Evolutionary conservation across 2,329 filamentous ascomycete species (phyloP).

Genomic region (Raffaelea albimanens): DNA sequence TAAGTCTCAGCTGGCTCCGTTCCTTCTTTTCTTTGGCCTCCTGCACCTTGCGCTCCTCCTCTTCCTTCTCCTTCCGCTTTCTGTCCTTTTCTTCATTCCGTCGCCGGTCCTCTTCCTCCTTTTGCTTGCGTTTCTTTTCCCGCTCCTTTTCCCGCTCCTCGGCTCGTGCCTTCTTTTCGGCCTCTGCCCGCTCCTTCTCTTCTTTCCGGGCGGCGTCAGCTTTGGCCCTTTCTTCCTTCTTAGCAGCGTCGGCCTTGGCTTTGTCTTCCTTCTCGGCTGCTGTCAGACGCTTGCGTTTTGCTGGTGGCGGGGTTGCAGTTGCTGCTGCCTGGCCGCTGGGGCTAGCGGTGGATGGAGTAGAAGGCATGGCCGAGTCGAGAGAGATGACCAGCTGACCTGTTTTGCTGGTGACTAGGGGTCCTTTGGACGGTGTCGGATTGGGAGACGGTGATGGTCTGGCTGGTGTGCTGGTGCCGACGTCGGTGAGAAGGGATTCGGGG

Average conservation of each 20-base stretch:
- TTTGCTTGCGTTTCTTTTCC: slow-evolving; percentile 26
- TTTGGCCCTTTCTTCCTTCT: slow-evolving; percentile 24
- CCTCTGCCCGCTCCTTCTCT: slow-evolving; percentile 20
- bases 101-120: slow-evolving; percentile 23
- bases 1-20: slow-evolving; percentile 36
- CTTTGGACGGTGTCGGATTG: slow-evolving; percentile 19
- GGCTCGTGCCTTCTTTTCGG: slow-evolving; percentile 21
- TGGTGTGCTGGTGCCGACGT: slow-evolving; percentile 31
- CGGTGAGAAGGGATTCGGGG: slow-evolving; percentile 26
- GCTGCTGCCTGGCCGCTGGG: not conserved
- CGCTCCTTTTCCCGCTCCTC: slow-evolving; percentile 21
- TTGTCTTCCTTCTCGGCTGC: slow-evolving; percentile 27
- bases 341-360: not conserved
- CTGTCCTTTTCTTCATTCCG: slow-evolving; percentile 30
- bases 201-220: slow-evolving; percentile 20
- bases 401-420: slow-evolving; percentile 7
- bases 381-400: slow-evolving; percentile 10
- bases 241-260: slow-evolving; percentile 26
- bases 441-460: slow-evolving; percentile 26
- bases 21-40: slow-evolving; percentile 40
- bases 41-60: slow-evolving; percentile 33
- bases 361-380: slow-evolving; percentile 6
- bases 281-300: slow-evolving; percentile 39
- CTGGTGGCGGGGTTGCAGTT: slow-evolving; percentile 16
- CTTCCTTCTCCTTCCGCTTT: slow-evolving; percentile 42